phyloP scores from a whole-genome alignment of 139 green algal species.

The Picochlorum sp. region DNA sequence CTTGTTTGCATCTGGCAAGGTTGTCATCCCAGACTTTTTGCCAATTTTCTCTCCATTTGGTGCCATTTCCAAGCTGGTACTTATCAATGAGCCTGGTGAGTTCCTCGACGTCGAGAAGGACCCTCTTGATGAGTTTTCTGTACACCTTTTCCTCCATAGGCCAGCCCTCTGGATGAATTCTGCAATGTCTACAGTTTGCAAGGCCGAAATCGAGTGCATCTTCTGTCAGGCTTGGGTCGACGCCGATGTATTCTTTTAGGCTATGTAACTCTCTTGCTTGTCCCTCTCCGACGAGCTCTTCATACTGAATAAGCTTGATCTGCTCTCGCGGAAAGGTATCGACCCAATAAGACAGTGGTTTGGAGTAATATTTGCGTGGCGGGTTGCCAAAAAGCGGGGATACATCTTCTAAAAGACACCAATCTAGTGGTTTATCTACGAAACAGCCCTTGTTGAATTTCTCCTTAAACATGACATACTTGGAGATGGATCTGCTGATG shows the following conservation, averaged over 20 bases:
- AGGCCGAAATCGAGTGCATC: neutral
- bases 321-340: slow-evolving; percentile 12
- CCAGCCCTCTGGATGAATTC: slow-evolving; percentile 2
- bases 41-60: slow-evolving; percentile 8
- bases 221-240: neutral
- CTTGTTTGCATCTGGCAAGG: neutral
- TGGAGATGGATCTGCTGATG: slow-evolving; percentile 7
- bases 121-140: slow-evolving; percentile 10
- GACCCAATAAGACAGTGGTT: no score
- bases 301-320: slow-evolving; percentile 15
- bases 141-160: slow-evolving; percentile 7
- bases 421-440: slow-evolving; percentile 1
- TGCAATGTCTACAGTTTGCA: slow-evolving; percentile 17
- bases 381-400: no score
- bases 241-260: slow-evolving; percentile 1
- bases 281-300: neutral
- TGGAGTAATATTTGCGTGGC: slow-evolving; percentile 10
- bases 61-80: slow-evolving; percentile 4
- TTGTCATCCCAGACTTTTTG: slow-evolving; percentile 10
- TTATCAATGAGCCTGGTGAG: neutral
- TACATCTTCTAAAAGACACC: neutral
- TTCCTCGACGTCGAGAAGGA: slow-evolving; percentile 12
- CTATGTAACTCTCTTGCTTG: neutral
- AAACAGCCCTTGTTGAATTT: slow-evolving; percentile 9
- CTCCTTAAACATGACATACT: slow-evolving; percentile 13